Evolutionary conservation across 225 moss, liverwort and hornwort species (phyloP).

Genomic region (Rhytidiadelphus loreus): DNA sequence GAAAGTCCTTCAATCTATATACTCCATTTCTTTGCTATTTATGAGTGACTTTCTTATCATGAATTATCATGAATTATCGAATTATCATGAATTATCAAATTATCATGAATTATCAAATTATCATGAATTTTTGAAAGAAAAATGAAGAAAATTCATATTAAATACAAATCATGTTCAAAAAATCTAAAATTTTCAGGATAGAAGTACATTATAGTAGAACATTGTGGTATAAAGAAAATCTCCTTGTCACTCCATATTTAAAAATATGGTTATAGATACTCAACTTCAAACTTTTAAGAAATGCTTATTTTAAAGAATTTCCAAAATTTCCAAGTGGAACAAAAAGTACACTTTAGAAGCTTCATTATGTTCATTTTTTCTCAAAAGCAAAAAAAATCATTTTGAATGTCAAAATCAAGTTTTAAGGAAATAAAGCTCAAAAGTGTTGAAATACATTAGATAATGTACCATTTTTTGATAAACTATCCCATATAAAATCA

Average conservation of each 20-base stretch:
- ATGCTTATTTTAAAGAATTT: neutral
- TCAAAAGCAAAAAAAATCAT: neutral
- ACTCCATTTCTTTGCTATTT: neutral
- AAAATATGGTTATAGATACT: rapidly evolving
- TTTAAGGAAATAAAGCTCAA: too few relatives aligned
- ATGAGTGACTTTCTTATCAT: too few relatives aligned
- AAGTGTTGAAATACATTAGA: rapidly evolving
- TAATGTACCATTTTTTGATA: neutral
- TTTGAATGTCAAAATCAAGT: neutral
- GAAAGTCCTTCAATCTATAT: neutral
- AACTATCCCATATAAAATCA: neutral
- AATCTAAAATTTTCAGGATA: rapidly evolving
- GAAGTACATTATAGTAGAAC: neutral
- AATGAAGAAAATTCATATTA: neutral
- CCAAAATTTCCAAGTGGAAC: neutral
- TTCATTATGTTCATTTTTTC: too few relatives aligned
- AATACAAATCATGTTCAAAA: neutral
- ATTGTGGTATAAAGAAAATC: neutral
- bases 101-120: neutral
- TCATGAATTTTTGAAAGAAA: neutral
- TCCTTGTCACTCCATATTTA: rapidly evolving
- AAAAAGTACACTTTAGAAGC: neutral
- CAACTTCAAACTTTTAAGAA: neutral
- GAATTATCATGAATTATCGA: neutral
- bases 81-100: neutral